Conservation (phyloP, 1,284 basidiomycete genomes). For the Boletellus sp. region DNA sequence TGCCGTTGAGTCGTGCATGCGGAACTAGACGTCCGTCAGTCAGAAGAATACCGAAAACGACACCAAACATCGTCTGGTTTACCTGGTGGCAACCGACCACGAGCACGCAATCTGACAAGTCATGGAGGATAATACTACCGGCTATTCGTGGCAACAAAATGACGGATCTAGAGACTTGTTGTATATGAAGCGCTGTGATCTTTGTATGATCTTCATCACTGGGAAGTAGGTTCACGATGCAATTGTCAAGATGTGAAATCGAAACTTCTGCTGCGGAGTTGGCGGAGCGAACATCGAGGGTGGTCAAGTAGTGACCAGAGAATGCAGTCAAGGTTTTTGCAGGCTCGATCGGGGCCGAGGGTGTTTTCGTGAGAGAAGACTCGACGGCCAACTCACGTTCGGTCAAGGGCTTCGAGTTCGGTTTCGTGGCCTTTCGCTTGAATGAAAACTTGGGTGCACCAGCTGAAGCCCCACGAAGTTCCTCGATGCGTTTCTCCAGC, state of each 20-base stretch:
- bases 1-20: constrained; percentile 68
- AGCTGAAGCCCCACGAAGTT: constrained; percentile 42
- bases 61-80: constrained; percentile 10
- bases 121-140: constrained; percentile 70
- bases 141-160: constrained; percentile 60
- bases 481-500: constrained; percentile 52
- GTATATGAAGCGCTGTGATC: constrained; percentile 55
- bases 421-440: constrained; percentile 49
- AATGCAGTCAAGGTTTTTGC: constrained; percentile 38
- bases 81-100: constrained; percentile 77
- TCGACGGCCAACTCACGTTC: constrained; percentile 7
- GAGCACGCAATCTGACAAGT: constrained; percentile 57
- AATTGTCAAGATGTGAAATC: constrained; percentile 56
- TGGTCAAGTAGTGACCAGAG: constrained; percentile 41
- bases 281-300: constrained; percentile 31
- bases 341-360: constrained; percentile 29
- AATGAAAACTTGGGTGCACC: constrained; percentile 69
- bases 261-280: constrained; percentile 42
- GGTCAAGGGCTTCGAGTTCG: constrained; percentile 14
- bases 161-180: constrained; percentile 50
- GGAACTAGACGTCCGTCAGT: constrained; percentile 50
- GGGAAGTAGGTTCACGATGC: constrained; percentile 63
- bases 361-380: constrained; percentile 9
- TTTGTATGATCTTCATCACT: constrained; percentile 5
- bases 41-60: background rate